A percentile compares a stretch with the other conserved stretches of the same genome.
Conservation (phyloP, 2,329 filamentous ascomycete species). For the Diplodia corticola region DNA sequence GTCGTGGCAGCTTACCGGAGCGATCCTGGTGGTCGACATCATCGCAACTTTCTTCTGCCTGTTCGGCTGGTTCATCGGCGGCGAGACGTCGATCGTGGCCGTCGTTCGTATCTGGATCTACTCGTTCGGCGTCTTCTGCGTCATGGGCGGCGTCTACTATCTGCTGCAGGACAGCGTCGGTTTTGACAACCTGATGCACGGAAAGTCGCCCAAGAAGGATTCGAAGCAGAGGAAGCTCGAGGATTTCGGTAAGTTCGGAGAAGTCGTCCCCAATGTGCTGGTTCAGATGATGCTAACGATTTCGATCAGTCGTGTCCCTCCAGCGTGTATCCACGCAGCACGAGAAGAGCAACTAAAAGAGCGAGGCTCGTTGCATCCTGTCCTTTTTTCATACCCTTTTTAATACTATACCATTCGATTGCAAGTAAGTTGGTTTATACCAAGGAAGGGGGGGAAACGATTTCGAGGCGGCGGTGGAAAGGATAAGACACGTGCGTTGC, state of each 20-base stretch:
- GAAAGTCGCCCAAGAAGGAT: slow-evolving; percentile 78
- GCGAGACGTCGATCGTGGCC: slow-evolving; percentile 74
- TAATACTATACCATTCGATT: slow-evolving; percentile 19
- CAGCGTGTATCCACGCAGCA: slow-evolving; percentile 90
- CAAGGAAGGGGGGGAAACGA: neutral
- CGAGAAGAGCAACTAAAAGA: slow-evolving; percentile 71
- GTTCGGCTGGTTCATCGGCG: slow-evolving; percentile 77
- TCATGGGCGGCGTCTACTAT: slow-evolving; percentile 77
- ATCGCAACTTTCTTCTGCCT: slow-evolving; percentile 82
- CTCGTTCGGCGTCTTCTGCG: slow-evolving; percentile 84
- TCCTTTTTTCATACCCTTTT: slow-evolving; percentile 2
- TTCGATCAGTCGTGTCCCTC: slow-evolving; percentile 71
- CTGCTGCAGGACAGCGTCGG: slow-evolving; percentile 75
- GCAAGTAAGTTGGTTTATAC: neutral
- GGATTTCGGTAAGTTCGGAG: slow-evolving; percentile 78
- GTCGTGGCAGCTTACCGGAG: slow-evolving; percentile 78
- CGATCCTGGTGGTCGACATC: slow-evolving; percentile 79
- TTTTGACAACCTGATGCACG: slow-evolving; percentile 93
- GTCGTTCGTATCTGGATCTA: slow-evolving; percentile 90
- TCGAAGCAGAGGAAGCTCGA: slow-evolving; percentile 82
- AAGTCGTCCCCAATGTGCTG: slow-evolving; percentile 8
- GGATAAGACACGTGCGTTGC: slow-evolving; percentile 2
- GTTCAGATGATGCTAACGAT: slow-evolving; percentile 49
- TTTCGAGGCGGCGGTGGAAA: neutral
- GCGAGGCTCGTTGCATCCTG: neutral